phyloP scores from a whole-genome alignment of 352 stramenopile genomes.

The Globisporangium recalcitrans region DNA sequence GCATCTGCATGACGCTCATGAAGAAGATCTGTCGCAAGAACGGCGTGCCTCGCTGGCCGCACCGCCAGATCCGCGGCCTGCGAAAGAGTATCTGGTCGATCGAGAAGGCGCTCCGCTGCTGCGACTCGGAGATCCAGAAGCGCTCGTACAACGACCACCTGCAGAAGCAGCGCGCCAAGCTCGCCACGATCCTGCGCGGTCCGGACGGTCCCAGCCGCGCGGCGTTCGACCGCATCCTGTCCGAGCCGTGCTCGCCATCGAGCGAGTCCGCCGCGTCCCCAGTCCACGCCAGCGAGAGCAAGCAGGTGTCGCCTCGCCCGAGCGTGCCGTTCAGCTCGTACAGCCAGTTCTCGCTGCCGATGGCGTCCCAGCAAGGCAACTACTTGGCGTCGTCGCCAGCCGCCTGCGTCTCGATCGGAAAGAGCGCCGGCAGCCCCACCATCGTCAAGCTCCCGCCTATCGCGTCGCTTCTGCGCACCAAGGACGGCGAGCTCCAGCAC shows the following conservation, averaged over 20 bases:
- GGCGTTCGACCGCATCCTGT: slow-evolving; percentile 58
- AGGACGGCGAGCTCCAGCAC: slow-evolving; percentile 18
- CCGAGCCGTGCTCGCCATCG: slow-evolving; percentile 56
- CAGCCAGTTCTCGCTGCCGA: slow-evolving; percentile 9
- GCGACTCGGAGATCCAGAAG: slow-evolving; percentile 54
- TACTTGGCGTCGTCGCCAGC: slow-evolving; percentile 5
- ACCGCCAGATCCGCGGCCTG: slow-evolving; percentile 67
- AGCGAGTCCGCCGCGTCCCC: slow-evolving; percentile 34
- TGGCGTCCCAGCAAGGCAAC: background rate
- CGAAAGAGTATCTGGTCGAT: slow-evolving; percentile 81
- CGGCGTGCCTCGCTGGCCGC: slow-evolving; percentile 63
- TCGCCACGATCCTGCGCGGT: slow-evolving; percentile 58
- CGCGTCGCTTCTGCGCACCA: slow-evolving; percentile 45
- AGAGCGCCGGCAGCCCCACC: slow-evolving; percentile 23
- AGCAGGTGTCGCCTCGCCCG: slow-evolving; percentile 2
- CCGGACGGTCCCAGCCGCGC: slow-evolving; percentile 45
- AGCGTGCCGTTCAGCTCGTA: slow-evolving; percentile 14
- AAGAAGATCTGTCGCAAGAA: slow-evolving; percentile 85
- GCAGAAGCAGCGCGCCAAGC: slow-evolving; percentile 65
- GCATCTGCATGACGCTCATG: slow-evolving; percentile 83
- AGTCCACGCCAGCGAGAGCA: slow-evolving; percentile 5
- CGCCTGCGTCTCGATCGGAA: slow-evolving; percentile 12
- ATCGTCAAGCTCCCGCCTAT: slow-evolving; percentile 50
- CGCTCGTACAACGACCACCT: slow-evolving; percentile 71
- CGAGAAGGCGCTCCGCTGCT: slow-evolving; percentile 64